These are phyloP conservation scores for Globisporangium uncinulatum DNA, from an alignment of 352 stramenopile species.

Conservation along the genomic window DNA sequence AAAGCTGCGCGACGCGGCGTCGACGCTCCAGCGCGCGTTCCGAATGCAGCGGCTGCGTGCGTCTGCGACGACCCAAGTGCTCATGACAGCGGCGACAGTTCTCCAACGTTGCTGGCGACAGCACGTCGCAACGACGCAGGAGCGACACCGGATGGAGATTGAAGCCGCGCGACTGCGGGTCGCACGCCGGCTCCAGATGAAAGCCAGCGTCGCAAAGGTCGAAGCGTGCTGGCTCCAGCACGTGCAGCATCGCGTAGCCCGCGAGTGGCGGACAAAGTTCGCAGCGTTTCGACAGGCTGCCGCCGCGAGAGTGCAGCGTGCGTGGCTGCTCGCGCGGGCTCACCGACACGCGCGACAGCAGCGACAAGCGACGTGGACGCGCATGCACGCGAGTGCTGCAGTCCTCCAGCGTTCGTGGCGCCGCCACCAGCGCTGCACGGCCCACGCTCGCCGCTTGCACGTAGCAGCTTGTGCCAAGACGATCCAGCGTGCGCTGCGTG, in stretches of 20 bases:
- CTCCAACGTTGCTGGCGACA: constrained; percentile 39
- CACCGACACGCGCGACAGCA: constrained; percentile 1
- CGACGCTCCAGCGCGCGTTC: constrained; percentile 31
- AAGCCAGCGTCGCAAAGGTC: constrained; percentile 28
- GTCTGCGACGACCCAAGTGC: constrained; percentile 11
- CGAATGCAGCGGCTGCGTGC: constrained; percentile 17
- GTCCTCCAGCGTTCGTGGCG: constrained; percentile 12
- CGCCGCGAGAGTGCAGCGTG: constrained; percentile 5
- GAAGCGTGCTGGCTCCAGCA: constrained; percentile 32
- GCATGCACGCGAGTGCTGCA: constrained; percentile 4
- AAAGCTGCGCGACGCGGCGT: constrained; percentile 23
- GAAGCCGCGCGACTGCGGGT: constrained; percentile 17
- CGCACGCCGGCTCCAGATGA: constrained; percentile 21
- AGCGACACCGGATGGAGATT: constrained; percentile 9
- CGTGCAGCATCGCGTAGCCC: constrained; percentile 26
- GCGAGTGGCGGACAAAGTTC: constrained; percentile 29
- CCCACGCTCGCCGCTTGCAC: constrained; percentile 6
- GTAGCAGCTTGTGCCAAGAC: constrained; percentile 9
- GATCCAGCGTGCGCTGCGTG: constrained; percentile 12
- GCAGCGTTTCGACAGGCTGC: background rate
- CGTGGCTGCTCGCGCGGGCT: constrained; percentile 1
- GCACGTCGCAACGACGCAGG: constrained; percentile 15
- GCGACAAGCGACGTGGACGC: constrained; percentile 9
- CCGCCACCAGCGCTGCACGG: background rate
- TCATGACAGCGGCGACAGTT: constrained; percentile 2